phyloP scores from a whole-genome alignment of 1,284 basidiomycete genomes.

The Trichosporon faecale region DNA sequence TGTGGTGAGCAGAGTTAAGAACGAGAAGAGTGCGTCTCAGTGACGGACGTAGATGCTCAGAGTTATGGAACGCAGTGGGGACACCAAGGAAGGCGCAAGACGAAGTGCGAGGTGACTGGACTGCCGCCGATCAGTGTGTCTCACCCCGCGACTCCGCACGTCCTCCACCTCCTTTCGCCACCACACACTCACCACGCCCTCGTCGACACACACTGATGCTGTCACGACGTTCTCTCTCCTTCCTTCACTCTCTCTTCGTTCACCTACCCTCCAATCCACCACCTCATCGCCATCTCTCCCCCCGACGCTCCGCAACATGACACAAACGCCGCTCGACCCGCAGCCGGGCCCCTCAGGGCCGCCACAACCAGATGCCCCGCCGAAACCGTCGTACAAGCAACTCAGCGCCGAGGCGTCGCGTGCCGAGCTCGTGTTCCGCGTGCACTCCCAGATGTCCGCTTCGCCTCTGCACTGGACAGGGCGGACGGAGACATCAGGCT shows the following conservation, averaged over 20 bases:
- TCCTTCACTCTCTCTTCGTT: neutral
- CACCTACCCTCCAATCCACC: too few relatives aligned
- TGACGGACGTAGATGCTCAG: too few relatives aligned
- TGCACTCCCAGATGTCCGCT: slow-evolving; percentile 18
- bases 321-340: neutral
- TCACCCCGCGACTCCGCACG: neutral
- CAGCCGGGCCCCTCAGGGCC: neutral
- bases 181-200: neutral
- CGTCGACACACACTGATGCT: neutral
- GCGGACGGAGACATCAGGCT: slow-evolving; percentile 19
- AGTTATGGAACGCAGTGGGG: too few relatives aligned
- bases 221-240: neutral
- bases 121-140: neutral
- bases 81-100: too few relatives aligned
- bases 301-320: neutral
- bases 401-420: neutral
- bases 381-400: neutral
- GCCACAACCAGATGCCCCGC: neutral
- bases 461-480: slow-evolving; percentile 33
- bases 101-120: slow-evolving; percentile 5
- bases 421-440: slow-evolving; percentile 22
- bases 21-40: too few relatives aligned
- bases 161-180: neutral
- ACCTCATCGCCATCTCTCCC: neutral
- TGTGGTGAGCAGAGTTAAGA: too few relatives aligned